Conservation (phyloP, 768 basidiomycete species). For the Gautieria morchelliformis region DNA sequence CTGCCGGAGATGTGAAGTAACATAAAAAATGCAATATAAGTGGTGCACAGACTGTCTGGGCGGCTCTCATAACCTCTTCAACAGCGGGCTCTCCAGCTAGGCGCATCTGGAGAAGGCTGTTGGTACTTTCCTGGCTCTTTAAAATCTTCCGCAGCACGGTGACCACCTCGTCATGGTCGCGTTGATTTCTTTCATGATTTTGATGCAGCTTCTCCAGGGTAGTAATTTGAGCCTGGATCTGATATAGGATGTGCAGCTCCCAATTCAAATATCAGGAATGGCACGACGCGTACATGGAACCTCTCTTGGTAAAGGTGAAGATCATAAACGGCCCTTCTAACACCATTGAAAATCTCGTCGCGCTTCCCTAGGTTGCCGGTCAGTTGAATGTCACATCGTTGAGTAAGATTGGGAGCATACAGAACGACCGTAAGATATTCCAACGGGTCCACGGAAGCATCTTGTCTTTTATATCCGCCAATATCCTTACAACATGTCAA, state of each 20-base stretch:
- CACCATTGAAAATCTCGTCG: constrained; percentile 35
- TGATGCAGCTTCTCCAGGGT: neutral
- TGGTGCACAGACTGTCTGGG: constrained; percentile 33
- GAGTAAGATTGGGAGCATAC: constrained; percentile 21
- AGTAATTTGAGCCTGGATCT: constrained; percentile 4
- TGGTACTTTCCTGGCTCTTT: constrained; percentile 27
- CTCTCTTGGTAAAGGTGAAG: constrained; percentile 31
- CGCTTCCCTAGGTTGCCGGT: constrained; percentile 28
- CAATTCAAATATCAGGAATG: constrained; percentile 16
- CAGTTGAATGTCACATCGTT: neutral
- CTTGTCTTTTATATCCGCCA: constrained; percentile 30
- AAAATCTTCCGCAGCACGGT: constrained; percentile 32
- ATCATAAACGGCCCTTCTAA: constrained; percentile 33
- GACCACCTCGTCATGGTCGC: constrained; percentile 14
- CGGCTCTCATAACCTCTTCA: constrained; percentile 39
- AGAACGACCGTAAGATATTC: constrained; percentile 27
- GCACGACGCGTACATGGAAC: constrained; percentile 30
- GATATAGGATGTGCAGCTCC: constrained; percentile 16
- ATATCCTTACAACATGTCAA: constrained; percentile 20
- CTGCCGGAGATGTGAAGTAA: neutral
- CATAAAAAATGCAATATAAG: neutral
- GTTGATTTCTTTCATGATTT: constrained; percentile 22
- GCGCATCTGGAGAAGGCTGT: constrained; percentile 30
- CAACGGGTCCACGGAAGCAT: constrained; percentile 31
- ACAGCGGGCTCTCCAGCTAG: constrained; percentile 32